These are phyloP conservation scores for Tolypocladium capitatum DNA, from an alignment of 2,329 filamentous ascomycete species.

Conservation along the genomic window DNA sequence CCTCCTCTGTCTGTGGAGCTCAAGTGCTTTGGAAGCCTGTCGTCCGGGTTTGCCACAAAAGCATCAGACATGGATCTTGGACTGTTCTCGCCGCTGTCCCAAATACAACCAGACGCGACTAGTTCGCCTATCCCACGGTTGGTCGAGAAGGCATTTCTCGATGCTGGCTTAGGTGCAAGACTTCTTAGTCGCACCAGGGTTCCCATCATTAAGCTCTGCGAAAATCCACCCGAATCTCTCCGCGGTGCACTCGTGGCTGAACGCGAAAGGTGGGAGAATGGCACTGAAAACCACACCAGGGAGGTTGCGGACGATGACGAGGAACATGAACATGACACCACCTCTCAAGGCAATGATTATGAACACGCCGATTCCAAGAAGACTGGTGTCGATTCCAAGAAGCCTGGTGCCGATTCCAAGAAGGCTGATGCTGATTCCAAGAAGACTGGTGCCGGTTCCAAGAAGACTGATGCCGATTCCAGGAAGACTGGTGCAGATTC, in stretches of 20 bases:
- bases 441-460: neutral
- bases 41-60: conserved; percentile 74
- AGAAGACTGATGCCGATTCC: neutral
- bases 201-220: conserved; percentile 78
- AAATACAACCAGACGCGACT: conserved; percentile 35
- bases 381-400: conserved; percentile 1
- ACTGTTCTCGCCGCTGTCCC: conserved; percentile 52
- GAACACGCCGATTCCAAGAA: conserved; percentile 5
- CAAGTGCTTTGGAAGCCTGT: conserved; percentile 69
- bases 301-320: conserved; percentile 21
- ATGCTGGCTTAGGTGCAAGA: conserved; percentile 60
- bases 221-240: conserved; percentile 51
- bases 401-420: too few species aligned
- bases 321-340: conserved; percentile 13
- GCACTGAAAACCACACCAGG: conserved; percentile 25
- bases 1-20: conserved; percentile 47
- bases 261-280: conserved; percentile 58
- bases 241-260: conserved; percentile 48
- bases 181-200: conserved; percentile 68
- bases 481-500: conserved; percentile 1
- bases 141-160: conserved; percentile 61
- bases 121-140: conserved; percentile 56
- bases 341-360: conserved; percentile 11
- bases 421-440: neutral
- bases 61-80: conserved; percentile 87